Evolutionary conservation across 2,329 filamentous ascomycete species (phyloP), one percentile per base, ranked within the genome.

Genomic region (Nemania sp.): DNA sequence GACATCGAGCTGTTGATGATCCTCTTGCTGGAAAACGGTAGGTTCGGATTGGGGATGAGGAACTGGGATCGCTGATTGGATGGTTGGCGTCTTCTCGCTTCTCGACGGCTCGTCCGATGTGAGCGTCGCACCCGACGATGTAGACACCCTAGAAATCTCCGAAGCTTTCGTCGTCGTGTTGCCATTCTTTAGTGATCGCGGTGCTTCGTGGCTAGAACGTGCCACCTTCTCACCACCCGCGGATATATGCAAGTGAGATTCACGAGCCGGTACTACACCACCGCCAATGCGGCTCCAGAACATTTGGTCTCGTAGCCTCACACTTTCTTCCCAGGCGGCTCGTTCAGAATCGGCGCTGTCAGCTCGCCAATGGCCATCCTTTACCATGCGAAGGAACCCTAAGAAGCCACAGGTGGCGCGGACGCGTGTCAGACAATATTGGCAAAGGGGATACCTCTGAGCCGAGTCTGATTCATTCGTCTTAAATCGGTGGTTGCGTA

Each of bases 271-370:
- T 11, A 97, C 75, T 2, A 99, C 91, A 12, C 94, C 94, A 23
- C 92, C 94, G 22, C 93, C 93, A 47, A 99, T 84, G 50, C 94
- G 83, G 45, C 90, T 85, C 94, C 94, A 99, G 70, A 99, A 99
- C 89, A 99, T 96, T 63, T 93, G 86, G 70, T 99, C 94, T 45
- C 94, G 81, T 42, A 97, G 73, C 24, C 88, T 84, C 9, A 97
- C 89, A 52, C 91, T 91, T 75, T 99, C 94, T 68, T 97, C 93
- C 94, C 94, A 99, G 0, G 91, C 91, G 23, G 85, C 83, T 67
- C 89, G 90, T 72, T 95, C 90, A 28, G 91, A 89, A 44, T 94
- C 90, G 33, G 88, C 83, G 52, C 89, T 89, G 41, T 92, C 89
- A 11, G 88, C 86, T 45, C 90, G 85, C 86, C 94, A 94, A 66